Base-by-base conservation (phyloP, 495 filamentous ascomycete genomes). In the Penicillium atrosanguineum region DNA sequence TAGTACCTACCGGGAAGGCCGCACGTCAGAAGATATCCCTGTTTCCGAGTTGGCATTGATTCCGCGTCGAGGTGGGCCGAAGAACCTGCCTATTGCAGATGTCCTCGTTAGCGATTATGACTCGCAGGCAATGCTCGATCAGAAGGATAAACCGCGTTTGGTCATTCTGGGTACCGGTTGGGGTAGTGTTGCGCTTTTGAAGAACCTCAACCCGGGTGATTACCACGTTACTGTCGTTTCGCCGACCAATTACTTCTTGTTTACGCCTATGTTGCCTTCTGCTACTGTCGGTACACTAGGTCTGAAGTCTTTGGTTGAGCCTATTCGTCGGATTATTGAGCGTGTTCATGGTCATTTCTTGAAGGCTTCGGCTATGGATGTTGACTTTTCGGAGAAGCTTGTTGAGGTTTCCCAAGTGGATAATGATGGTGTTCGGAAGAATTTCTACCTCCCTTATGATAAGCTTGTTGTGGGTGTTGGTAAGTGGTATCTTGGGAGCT, bases 391-490 rank as follows among this genome's bases (percentile, higher is more conserved):
- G 0, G 79, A 87, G 56, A 95, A 95, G 63, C 70, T 99, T 46
- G 84, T 99, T 2, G 95, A 99, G 69, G 77, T 96, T 6, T 82
- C 84, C 1, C 89, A 95, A 61, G 75, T 74, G 6, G 84, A 90
- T 54, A 69, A 79, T n/a, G 72, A 76, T 53, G 94, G 94, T 9
- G 71, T 87, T 42, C 81, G 83, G 61, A 75, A 83, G 53, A 76
- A 82, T 37, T 97, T 99, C 72, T 99, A 99, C 75, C 73, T 99
- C 1, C 95, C 95, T 0, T 99, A 99, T 61, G 95, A 99, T 67
- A 99, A 99, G 75, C 78, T 99, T n/a, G 90, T 99, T 18, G 78
- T 99, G 61, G 92, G 84, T 51, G 92, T 97, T 49, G 94, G 84
- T 87, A 72, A 53, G 82, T 62, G 52, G 9, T 26, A 19, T 7